Conservation (phyloP, 208 protist species). For the Trypanosomatidae sp. region DNA sequence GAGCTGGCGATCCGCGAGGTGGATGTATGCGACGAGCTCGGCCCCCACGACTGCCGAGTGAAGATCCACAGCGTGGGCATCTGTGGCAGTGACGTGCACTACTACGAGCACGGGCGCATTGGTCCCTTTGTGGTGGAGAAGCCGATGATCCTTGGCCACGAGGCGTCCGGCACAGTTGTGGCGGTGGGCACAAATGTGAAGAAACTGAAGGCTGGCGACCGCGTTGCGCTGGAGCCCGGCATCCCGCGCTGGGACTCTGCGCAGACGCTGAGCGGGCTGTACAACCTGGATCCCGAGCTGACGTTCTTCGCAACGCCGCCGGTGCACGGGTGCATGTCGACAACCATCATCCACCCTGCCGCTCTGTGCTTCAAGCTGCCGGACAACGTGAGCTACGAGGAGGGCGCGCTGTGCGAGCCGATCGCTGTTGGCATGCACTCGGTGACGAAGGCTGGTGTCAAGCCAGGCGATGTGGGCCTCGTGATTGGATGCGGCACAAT, state of each 20-base stretch:
- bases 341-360: conserved; percentile 53
- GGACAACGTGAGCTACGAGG: conserved; percentile 61
- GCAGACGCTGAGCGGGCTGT: conserved; percentile 56
- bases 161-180: conserved; percentile 56
- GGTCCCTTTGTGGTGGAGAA: conserved; percentile 50
- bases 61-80: conserved; percentile 66
- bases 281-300: conserved; percentile 75
- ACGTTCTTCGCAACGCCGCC: conserved; percentile 77
- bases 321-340: conserved; percentile 49
- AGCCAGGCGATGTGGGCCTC: conserved; percentile 35
- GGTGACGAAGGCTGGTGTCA: conserved; percentile 48
- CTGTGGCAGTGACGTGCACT: conserved; percentile 75
- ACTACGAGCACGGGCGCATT: conserved; percentile 63
- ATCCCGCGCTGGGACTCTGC: conserved; percentile 55
- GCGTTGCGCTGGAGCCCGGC: conserved; percentile 73
- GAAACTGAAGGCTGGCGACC: conserved; percentile 56
- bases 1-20: conserved; percentile 42
- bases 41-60: conserved; percentile 48
- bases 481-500: conserved; percentile 48
- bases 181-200: conserved; percentile 47
- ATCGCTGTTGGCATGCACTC: conserved; percentile 59
- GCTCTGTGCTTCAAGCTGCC: conserved; percentile 65
- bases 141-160: conserved; percentile 74
- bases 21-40: conserved; percentile 44
- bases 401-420: conserved; percentile 73